Evolutionary conservation across 2,329 filamentous ascomycete genomes (phyloP).

Genomic region (Trichoderma simmonsii): DNA sequence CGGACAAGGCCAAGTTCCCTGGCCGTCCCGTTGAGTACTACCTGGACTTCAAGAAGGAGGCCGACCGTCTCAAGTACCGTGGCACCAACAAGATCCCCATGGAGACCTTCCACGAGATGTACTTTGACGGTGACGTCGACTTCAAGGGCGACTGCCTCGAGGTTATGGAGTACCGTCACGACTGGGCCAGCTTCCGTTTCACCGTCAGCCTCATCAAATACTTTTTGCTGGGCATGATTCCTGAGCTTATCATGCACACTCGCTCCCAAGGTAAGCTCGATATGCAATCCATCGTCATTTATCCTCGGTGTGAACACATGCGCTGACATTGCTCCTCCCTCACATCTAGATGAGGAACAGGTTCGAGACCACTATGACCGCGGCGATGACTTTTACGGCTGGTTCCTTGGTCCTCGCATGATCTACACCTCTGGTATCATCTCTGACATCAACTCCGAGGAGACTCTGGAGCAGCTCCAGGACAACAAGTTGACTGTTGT

Average conservation of each 20-base stretch:
- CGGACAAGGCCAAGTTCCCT: constrained; percentile 84
- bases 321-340: constrained; percentile 14
- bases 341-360: constrained; percentile 72
- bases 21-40: constrained; percentile 89
- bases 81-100: constrained; percentile 80
- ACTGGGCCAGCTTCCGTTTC: constrained; percentile 95
- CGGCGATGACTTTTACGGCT: constrained; percentile 96
- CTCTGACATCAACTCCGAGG: constrained; percentile 80
- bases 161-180: constrained; percentile 87
- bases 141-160: constrained; percentile 94
- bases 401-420: constrained; percentile 98
- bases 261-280: constrained; percentile 64
- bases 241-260: constrained; percentile 89
- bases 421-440: constrained; percentile 97
- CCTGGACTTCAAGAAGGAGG: constrained; percentile 72
- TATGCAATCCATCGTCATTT: not conserved
- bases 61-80: constrained; percentile 63
- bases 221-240: constrained; percentile 83
- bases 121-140: constrained; percentile 91
- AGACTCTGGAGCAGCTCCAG: constrained; percentile 90
- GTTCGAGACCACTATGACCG: constrained; percentile 97
- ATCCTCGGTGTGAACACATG: not conserved
- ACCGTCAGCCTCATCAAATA: constrained; percentile 81
- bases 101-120: constrained; percentile 96
- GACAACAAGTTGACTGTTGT: constrained; percentile 96